phyloP scores from a whole-genome alignment of 305 asterid genomes.

The Fraxinus sp. region DNA sequence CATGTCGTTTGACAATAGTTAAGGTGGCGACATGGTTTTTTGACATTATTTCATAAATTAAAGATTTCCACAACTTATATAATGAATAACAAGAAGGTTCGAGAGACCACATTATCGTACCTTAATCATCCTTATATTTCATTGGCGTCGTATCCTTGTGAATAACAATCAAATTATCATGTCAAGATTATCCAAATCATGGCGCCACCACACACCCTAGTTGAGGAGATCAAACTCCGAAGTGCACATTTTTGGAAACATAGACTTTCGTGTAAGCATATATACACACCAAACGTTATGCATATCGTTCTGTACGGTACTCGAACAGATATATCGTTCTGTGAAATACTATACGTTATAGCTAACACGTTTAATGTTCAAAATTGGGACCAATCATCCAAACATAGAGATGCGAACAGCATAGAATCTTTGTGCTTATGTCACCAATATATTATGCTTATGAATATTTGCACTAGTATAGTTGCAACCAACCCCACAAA shows the following conservation, averaged over 20 bases:
- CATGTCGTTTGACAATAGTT: not conserved
- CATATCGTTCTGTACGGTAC: not conserved
- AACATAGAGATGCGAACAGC: not conserved
- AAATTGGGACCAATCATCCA: not conserved
- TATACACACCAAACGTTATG: not conserved
- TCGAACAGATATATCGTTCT: not conserved
- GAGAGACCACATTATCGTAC: not conserved
- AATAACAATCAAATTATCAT: not conserved
- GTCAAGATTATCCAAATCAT: not conserved
- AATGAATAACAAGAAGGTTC: not conserved
- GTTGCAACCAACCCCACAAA: constrained; percentile 24
- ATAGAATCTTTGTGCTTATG: not conserved
- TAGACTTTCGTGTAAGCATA: not conserved
- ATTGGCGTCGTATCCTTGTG: not conserved
- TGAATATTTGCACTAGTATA: not conserved
- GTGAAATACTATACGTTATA: not conserved
- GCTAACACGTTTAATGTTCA: not conserved
- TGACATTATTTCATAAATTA: not conserved
- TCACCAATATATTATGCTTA: not conserved
- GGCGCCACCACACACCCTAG: not conserved
- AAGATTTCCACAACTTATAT: not conserved
- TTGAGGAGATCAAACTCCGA: not conserved
- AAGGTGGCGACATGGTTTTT: not conserved
- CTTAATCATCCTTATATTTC: not conserved
- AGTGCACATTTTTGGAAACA: not conserved